Evolutionary conservation across 768 basidiomycete species (phyloP), one percentile per base, ranked within the genome.

Genomic region (Pulveroboletus sp.): DNA sequence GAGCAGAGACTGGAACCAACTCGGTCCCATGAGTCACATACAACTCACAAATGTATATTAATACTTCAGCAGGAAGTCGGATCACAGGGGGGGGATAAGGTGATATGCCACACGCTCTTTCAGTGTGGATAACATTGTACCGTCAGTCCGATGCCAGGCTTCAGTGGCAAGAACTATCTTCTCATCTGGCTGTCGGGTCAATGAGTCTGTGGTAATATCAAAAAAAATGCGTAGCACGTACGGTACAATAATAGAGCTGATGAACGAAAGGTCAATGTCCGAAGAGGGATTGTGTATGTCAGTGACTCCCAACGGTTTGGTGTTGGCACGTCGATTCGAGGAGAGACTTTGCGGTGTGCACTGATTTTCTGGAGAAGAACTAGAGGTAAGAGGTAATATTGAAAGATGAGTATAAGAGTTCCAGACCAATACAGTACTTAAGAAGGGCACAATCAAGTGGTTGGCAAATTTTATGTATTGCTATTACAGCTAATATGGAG

Each of bases 31-130:
- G 18, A 21, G 3, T n/a, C 5, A 58, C 31, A 37, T 31, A 56
- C 14, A 52, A 8, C 18, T 50, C 49, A 28, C 57, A 64, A 8
- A 61, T 42, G 28, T 43, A 21, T 10, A 36, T 26, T 28, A 74
- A 46, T 75, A 79, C 65, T 69, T 81, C 57, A 5, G 50, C 32
- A 14, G 57, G 62, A 21, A 61, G 33, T 12, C 43, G 37, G n/a
- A 46, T 47, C 32, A 55, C 35, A 4, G 50, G 54, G 15, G 50
- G 49, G 41, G 5, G 27, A 28, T 12, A 28, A 31, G 21, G 6
- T 32, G 45, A 27, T 6, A 18, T 26, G 49, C 43, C 7, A 33
- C 30, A 31, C 11, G 12, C 14, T 56, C 15, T 33, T 32, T 42
- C n/a, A 27, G 3, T 5, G 24, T 35, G 31, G 31, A 36, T 15